A percentile compares a stretch with the other conserved stretches of the same genome.
Conservation (phyloP, 2,329 filamentous ascomycete genomes). For the Aspergillus aculeatinus region DNA sequence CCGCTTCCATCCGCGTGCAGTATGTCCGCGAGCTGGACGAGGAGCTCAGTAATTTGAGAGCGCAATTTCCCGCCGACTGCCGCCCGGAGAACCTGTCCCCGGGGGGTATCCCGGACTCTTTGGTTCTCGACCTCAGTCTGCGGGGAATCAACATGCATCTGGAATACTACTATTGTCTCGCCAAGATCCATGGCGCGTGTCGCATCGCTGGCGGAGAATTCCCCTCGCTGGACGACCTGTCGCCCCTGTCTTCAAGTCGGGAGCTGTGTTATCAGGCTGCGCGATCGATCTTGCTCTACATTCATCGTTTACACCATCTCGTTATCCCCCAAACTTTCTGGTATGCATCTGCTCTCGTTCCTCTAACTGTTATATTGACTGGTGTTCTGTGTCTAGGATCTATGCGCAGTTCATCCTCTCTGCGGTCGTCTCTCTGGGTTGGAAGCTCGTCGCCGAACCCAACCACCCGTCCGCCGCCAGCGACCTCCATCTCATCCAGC, state of each 20-base stretch:
- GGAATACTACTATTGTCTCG: constrained; percentile 28
- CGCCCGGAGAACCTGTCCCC: constrained; percentile 18
- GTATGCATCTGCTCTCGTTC: background rate
- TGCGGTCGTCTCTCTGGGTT: constrained; percentile 4
- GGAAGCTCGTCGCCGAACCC: background rate
- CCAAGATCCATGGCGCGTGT: constrained; percentile 26
- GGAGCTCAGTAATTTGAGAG: constrained; percentile 22
- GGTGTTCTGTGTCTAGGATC: background rate
- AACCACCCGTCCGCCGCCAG: background rate
- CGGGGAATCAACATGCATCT: constrained; percentile 25
- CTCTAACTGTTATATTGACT: too few species aligned
- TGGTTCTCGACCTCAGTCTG: constrained; percentile 26
- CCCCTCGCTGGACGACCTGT: background rate
- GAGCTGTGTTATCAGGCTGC: constrained; percentile 26
- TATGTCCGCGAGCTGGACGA: constrained; percentile 28
- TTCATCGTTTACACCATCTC: background rate
- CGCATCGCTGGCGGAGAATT: background rate
- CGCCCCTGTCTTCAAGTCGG: constrained; percentile 23
- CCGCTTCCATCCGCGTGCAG: constrained; percentile 22
- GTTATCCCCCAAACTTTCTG: background rate
- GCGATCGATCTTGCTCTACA: constrained; percentile 24
- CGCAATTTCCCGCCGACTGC: constrained; percentile 18
- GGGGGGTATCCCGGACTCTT: background rate
- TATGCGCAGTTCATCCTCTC: constrained; percentile 9
- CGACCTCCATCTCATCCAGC: constrained; percentile 4